These are phyloP conservation scores for Gossypium gossypioides DNA, from an alignment of 441 rosid genomes.

Conservation along the genomic window DNA sequence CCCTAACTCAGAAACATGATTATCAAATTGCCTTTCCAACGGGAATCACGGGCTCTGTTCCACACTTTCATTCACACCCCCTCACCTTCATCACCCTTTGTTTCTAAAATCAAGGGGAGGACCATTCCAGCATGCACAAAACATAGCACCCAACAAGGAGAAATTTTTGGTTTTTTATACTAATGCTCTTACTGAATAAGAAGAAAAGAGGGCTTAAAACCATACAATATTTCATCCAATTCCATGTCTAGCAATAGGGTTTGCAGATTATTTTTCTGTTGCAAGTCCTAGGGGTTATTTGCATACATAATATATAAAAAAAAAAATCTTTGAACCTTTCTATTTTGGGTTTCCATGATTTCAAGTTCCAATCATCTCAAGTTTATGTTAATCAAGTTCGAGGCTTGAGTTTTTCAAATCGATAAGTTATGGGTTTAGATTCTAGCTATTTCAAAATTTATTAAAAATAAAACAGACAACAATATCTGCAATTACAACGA, in stretches of 20 bases:
- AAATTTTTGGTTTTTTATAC: background rate
- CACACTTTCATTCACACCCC: background rate
- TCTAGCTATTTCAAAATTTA: too few relatives aligned
- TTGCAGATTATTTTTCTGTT: background rate
- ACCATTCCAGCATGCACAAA: background rate
- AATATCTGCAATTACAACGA: too few relatives aligned
- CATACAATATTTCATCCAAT: background rate
- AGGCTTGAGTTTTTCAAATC: too few relatives aligned
- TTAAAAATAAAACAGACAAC: too few relatives aligned
- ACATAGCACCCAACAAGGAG: background rate
- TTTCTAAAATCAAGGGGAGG: background rate
- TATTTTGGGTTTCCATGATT: too few relatives aligned
- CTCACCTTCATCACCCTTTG: too few relatives aligned
- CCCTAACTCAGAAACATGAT: slow-evolving; percentile 20
- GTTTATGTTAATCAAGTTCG: too few relatives aligned
- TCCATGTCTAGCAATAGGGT: background rate
- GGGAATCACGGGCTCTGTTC: slow-evolving; percentile 45
- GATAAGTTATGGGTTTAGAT: too few relatives aligned
- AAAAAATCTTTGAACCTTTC: background rate
- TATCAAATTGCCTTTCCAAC: slow-evolving; percentile 24
- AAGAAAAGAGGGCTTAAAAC: background rate
- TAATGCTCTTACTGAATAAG: background rate
- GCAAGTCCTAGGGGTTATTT: background rate
- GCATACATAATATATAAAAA: background rate
- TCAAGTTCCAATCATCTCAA: background rate